Evolutionary conservation across 495 filamentous ascomycete genomes (phyloP), one percentile per base, ranked within the genome.

Genomic region (Aspergillus carlsbadensis): DNA sequence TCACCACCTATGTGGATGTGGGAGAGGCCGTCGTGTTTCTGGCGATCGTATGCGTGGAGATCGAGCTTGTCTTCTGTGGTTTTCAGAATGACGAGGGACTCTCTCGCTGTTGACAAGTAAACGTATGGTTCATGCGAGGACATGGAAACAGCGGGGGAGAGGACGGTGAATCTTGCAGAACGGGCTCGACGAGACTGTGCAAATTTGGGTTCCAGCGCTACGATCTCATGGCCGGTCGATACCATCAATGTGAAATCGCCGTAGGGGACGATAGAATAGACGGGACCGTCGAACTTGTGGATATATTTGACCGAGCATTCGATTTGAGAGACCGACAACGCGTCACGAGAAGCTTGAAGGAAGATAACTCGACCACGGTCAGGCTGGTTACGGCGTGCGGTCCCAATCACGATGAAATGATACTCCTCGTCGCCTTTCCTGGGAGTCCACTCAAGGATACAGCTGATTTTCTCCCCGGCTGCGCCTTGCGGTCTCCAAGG

Each of bases 361-460:
- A 76, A 70, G 35, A 75, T 63, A 6, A 78, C 66, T 17, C 72
- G 65, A 7, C 73, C 72, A 35, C 62, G 66, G 10, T 65, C 64
- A 10, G 50, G 48, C 41, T 65, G 63, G 5, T 65, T 60, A 6
- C 60, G 58, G 24, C 73, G 64, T 2, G 70, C 62, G 10, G 76
- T 78, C 15, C 76, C 74, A 54, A 82, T 65, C 26, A 76, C 69
- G 22, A 82, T 63, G 48, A 79, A 68, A 56, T 82, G 76, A 33
- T 79, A 78, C 39, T 67, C 61, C n/a, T 77, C 62, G 10, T 66
- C 71, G 18, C 66, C 65, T 54, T 65, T 68, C 39, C 60, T 62
- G 24, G 75, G 77, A 7, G 66, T 70, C 79, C 79, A 82, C 54
- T 82, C 79, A 15, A 76, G 52, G 10, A 81, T 76, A 48, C 76